A percentile compares a stretch with the other conserved stretches of the same genome.
phyloP scores from a whole-genome alignment of 2,329 filamentous ascomycete species.

The Cladosporium sp. region DNA sequence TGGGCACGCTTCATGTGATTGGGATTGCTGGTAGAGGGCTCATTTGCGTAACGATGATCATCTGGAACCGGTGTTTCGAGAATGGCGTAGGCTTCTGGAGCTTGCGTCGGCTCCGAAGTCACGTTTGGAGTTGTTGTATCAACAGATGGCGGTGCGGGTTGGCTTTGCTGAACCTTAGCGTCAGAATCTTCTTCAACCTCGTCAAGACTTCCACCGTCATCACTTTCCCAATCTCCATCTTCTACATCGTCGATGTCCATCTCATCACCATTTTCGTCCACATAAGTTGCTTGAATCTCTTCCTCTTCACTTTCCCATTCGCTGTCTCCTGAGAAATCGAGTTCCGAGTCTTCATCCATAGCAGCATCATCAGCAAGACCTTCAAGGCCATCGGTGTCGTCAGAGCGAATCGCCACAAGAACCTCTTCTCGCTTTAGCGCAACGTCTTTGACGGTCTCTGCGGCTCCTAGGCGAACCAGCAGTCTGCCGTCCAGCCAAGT shows the following conservation, averaged over 20 bases:
- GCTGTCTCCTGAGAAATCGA: constrained; percentile 21
- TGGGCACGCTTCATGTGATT: constrained; percentile 47
- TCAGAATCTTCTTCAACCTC: constrained; percentile 10
- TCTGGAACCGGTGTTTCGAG: constrained; percentile 42
- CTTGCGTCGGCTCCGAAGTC: neutral
- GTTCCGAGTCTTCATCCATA: constrained; percentile 12
- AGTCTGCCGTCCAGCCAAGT: constrained; percentile 49
- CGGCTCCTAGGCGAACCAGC: constrained; percentile 51
- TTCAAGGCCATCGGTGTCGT: constrained; percentile 24
- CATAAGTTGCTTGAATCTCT: constrained; percentile 33
- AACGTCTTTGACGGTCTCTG: constrained; percentile 48
- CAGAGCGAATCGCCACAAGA: constrained; percentile 43
- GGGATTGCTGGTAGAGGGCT: constrained; percentile 22
- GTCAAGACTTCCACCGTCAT: constrained; percentile 23
- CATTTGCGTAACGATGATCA: constrained; percentile 39
- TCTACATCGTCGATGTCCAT: constrained; percentile 42
- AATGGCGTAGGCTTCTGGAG: constrained; percentile 24
- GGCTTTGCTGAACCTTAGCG: neutral
- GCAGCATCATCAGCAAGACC: constrained; percentile 27
- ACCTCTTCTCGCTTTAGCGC: constrained; percentile 46
- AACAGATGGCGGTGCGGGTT: neutral
- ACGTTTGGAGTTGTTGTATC: neutral
- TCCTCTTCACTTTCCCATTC: constrained; percentile 23
- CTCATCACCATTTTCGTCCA: constrained; percentile 41
- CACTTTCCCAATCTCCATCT: constrained; percentile 39